Base-by-base conservation (phyloP, 257 asterid species). In the Leptodermis oblonga region DNA sequence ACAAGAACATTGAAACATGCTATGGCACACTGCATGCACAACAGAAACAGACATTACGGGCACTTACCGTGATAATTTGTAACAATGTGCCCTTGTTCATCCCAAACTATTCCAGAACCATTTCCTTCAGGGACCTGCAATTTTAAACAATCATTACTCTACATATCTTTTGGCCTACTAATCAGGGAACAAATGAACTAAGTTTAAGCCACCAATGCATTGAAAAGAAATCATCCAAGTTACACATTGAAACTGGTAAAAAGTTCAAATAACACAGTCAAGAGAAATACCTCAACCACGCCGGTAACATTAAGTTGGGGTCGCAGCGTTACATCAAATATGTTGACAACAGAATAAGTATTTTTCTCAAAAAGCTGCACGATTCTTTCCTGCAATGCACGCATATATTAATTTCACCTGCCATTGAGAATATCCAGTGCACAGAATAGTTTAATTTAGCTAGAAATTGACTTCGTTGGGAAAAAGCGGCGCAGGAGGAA, bases 31-130 rank as follows among this genome's bases (percentile, higher is more conserved):
- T 23, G 63, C 65, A 54, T 17, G 73, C 53, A 52, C 36, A 54
- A 15, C 20, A 65, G 17, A 18, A 37, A 33, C 23, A 61, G 8
- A 33, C 17, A 46, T 18, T 12, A n/a, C 4, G 54, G 33, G 72
- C 30, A 22, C 82, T 70, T 90, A 93, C 99, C 99, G n/a, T 93
- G 99, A 74, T 88, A 93, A 79, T 93, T 93, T 67, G 99, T 93
- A 26, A 93, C 94, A 76, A 93, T 88, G 80, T 93, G 97, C 62
- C 99, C 99, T 69, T 81, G 87, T 5, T 78, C 88, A 79, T 93
- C 99, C 99, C 99, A 93, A 45, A 93, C 93, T 45, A 90, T 92
- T 70, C 98, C 98, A 0, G 98, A 92, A 49, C 98, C 98, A 82
- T 93, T 93, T 77, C 99, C 99, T 82, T 93, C 99, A 25, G 99